These are phyloP conservation scores for Phytophthora macrochlamydospora DNA, from an alignment of 352 stramenopile species.

Conservation along the genomic window DNA sequence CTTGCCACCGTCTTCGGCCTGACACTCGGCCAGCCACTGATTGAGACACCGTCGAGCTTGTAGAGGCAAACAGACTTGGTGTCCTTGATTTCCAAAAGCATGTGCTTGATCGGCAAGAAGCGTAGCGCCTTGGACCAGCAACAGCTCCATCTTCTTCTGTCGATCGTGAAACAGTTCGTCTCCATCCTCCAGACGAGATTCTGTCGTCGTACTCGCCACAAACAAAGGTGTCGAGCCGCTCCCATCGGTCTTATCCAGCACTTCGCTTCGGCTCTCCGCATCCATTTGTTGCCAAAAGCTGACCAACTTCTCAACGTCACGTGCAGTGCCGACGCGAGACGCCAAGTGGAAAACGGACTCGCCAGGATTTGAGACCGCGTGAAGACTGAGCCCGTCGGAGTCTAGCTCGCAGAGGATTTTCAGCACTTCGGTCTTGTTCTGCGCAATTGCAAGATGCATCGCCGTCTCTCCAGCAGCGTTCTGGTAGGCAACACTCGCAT, in stretches of 20 bases:
- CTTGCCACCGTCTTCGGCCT: constrained; percentile 1
- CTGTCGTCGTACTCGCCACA: constrained; percentile 6
- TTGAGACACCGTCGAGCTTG: constrained; percentile 5
- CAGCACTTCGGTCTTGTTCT: constrained; percentile 8
- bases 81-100: background rate
- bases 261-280: background rate
- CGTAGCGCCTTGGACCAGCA: constrained; percentile 6
- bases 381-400: background rate
- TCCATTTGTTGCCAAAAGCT: background rate
- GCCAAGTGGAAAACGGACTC: constrained; percentile 19
- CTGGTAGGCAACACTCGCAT: constrained; percentile 6
- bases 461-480: constrained; percentile 13
- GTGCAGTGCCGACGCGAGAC: background rate
- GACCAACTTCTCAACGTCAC: constrained; percentile 15
- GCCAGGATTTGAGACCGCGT: background rate
- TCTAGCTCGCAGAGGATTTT: constrained; percentile 6
- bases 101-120: constrained; percentile 1
- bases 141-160: constrained; percentile 14
- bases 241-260: constrained; percentile 2
- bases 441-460: constrained; percentile 13
- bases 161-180: constrained; percentile 1
- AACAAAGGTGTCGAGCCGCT: constrained; percentile 9
- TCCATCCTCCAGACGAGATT: background rate
- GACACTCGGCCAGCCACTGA: constrained; percentile 14
- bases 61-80: background rate